phyloP scores from a whole-genome alignment of 2,329 filamentous ascomycete species.

The Biscogniauxia sp. region DNA sequence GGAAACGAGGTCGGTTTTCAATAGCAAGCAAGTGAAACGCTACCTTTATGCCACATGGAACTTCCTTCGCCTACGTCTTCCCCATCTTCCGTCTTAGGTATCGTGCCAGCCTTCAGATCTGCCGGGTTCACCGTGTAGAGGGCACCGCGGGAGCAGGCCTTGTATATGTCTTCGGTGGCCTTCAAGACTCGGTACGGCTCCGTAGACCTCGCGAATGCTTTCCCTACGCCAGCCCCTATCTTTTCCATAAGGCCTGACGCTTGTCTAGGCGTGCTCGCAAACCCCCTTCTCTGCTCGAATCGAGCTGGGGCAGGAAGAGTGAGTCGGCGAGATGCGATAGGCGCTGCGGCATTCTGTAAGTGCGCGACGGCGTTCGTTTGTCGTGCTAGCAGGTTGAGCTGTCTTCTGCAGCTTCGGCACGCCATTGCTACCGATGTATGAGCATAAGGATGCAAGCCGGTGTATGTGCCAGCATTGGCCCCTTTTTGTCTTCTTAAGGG shows the following conservation, averaged over 20 bases:
- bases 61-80: constrained; percentile 76
- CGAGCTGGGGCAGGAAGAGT: constrained; percentile 5
- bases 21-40: constrained; percentile 24
- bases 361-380: constrained; percentile 23
- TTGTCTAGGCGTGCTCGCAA: constrained; percentile 36
- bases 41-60: constrained; percentile 82
- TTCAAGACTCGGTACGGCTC: constrained; percentile 73
- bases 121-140: constrained; percentile 73
- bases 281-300: constrained; percentile 30
- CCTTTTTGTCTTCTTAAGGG: not conserved
- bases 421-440: constrained; percentile 37
- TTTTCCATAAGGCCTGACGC: constrained; percentile 21
- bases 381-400: constrained; percentile 34
- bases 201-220: constrained; percentile 13
- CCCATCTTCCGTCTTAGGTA: constrained; percentile 71
- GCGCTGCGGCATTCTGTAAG: constrained; percentile 17
- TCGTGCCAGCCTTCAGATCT: constrained; percentile 61
- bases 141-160: constrained; percentile 69
- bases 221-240: constrained; percentile 32
- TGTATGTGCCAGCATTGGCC: constrained; percentile 6
- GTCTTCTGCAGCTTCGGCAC: constrained; percentile 47
- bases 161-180: constrained; percentile 75
- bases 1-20: not conserved
- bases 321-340: constrained; percentile 4
- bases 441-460: not conserved